Evolutionary conservation across 345 rosid species (phyloP).

Genomic region (Populus ilicifolia): DNA sequence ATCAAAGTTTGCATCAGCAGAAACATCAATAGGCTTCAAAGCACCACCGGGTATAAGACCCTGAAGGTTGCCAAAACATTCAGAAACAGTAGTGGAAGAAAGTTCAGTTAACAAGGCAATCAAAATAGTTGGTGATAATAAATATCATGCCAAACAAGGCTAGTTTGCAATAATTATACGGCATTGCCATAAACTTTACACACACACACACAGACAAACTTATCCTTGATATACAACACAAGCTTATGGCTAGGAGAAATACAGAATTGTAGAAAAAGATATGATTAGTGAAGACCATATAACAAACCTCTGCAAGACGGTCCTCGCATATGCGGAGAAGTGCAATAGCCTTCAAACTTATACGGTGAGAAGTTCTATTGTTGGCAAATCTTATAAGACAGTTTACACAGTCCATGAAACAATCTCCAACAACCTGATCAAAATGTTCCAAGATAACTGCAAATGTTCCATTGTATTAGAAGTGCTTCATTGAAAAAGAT

Average conservation of each 20-base stretch:
- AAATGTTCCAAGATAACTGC: conserved; percentile 98
- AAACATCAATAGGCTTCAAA: conserved; percentile 56
- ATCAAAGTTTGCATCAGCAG: conserved; percentile 55
- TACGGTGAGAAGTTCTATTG: conserved; percentile 81
- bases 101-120: not conserved
- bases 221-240: not conserved
- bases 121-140: not conserved
- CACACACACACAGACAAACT: not conserved
- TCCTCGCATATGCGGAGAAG: conserved; percentile 98
- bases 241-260: not conserved
- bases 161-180: not conserved
- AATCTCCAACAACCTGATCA: conserved; percentile 97
- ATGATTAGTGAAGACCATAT: not conserved
- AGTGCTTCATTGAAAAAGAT: conserved; percentile 15
- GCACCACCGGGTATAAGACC: conserved; percentile 89
- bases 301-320: conserved; percentile 92
- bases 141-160: not conserved
- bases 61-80: conserved; percentile 34
- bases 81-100: conserved; percentile 9
- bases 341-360: conserved; percentile 98
- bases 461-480: conserved; percentile 36
- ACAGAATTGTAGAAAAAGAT: not conserved
- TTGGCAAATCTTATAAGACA: conserved; percentile 96
- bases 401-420: conserved; percentile 98
- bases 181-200: not conserved